These are phyloP conservation scores for Blastobotrys illinoisensis DNA, from an alignment of 1,139 yeast genomes.

Conservation along the genomic window DNA sequence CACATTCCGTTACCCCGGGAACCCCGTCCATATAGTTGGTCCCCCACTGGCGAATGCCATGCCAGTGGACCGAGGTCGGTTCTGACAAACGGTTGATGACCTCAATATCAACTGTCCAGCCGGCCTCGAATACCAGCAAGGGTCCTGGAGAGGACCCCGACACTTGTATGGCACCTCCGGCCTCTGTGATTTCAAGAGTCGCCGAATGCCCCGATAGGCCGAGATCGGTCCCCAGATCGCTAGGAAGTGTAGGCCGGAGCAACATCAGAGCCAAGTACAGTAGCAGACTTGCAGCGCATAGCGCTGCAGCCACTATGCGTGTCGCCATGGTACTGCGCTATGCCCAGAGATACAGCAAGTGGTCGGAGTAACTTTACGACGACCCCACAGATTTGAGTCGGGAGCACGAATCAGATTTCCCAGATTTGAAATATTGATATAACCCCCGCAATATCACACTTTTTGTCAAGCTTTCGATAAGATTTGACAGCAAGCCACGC, in stretches of 20 bases:
- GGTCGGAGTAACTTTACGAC: not conserved
- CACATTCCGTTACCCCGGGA: constrained; percentile 75
- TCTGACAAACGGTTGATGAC: constrained; percentile 5
- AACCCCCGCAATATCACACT: not conserved
- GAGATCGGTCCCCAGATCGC: not conserved
- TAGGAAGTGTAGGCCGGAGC: not conserved
- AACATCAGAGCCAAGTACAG: not conserved
- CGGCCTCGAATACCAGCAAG: not conserved
- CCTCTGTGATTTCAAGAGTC: not conserved
- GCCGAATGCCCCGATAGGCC: not conserved
- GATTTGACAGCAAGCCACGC: constrained; percentile 1
- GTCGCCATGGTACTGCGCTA: not conserved
- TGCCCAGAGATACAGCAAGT: too few species aligned
- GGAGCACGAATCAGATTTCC: not conserved
- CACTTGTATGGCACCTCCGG: constrained; percentile 6
- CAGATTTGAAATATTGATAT: not conserved
- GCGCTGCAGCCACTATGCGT: not conserved
- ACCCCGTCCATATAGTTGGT: constrained; percentile 76
- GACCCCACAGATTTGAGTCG: not conserved
- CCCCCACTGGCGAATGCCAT: constrained; percentile 71
- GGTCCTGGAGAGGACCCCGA: not conserved
- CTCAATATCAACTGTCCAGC: not conserved
- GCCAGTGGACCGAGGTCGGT: constrained; percentile 54
- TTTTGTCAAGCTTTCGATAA: not conserved
- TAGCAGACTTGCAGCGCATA: not conserved